Evolutionary conservation across 1,284 basidiomycete species (phyloP), one percentile per base, ranked within the genome.

Genomic region (Ceratobasidium sp.): DNA sequence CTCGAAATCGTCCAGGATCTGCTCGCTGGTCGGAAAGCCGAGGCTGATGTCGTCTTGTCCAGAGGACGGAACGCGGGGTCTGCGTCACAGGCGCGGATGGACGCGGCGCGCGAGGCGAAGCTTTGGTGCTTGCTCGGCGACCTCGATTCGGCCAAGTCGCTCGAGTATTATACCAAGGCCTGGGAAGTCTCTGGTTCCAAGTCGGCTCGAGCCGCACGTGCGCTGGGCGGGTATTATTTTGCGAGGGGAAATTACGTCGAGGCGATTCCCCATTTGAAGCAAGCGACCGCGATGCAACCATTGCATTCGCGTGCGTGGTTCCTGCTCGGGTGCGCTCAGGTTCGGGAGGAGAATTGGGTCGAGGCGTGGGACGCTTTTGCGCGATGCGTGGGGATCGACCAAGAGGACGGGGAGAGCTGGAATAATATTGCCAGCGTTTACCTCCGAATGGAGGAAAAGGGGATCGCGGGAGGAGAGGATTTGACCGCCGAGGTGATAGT

Each of bases 391-490:
- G 82, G 86, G 8, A 88, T 99, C 71, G 96, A 98, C 72, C 94
- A 96, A 71, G 96, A 99, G 74, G 96, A 99, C 76, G 93, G 87
- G 2, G 96, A 99, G 82, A 96, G 94, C 73, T 99, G 97, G 97
- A 98, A 92, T 77, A 99, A 99, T 78, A 82, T 99, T 65, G 97
- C 96, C 25, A 96, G 91, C 72, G 91, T 96, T 75, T 98, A 98
- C 78, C 85, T 99, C 67, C 88, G 93, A 32, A 84, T 95, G 78
- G 88, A 86, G 27, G 75, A 74, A 50, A 70, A 73, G 70, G 75
- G 70, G 31, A 73, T 78, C 67, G 74, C 75, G 4, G 67, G 70
- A 27, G 52, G 62, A 13, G 62, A 68, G 20, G 71, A 70, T 12
- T 67, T 72, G 8, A 68, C 69, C 20, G 52, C 53, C 25, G 55